phyloP scores from a whole-genome alignment of 2,329 filamentous ascomycete genomes.

The Pleomassaria siparia region DNA sequence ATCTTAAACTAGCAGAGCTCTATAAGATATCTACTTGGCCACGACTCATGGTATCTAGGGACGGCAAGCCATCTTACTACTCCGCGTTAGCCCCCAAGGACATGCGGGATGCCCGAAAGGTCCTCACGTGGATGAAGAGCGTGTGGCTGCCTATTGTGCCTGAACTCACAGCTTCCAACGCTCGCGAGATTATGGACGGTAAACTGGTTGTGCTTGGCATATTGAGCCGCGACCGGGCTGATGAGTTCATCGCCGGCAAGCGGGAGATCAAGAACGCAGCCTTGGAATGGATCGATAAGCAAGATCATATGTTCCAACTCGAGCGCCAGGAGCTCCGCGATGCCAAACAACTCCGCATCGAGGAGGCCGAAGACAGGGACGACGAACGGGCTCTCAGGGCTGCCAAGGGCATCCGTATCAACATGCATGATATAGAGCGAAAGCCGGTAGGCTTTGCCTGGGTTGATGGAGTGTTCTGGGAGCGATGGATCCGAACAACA shows the following conservation, averaged over 20 bases:
- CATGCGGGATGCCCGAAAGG: slow-evolving; percentile 82
- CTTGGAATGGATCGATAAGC: slow-evolving; percentile 97
- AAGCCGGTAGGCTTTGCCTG: slow-evolving; percentile 94
- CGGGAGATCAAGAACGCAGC: slow-evolving; percentile 95
- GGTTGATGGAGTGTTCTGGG: slow-evolving; percentile 97
- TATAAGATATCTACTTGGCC: slow-evolving; percentile 98
- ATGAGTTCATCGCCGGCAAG: slow-evolving; percentile 75
- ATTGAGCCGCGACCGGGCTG: slow-evolving; percentile 74
- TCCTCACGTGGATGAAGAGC: slow-evolving; percentile 91
- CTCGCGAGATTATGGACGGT: slow-evolving; percentile 90
- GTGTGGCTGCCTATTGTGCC: slow-evolving; percentile 97
- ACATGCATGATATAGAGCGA: slow-evolving; percentile 82
- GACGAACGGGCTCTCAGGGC: slow-evolving; percentile 83
- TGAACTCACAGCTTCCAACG: slow-evolving; percentile 87
- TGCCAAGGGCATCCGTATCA: slow-evolving; percentile 89
- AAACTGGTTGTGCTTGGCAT: slow-evolving; percentile 94
- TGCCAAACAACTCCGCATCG: slow-evolving; percentile 90
- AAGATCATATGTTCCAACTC: slow-evolving; percentile 85
- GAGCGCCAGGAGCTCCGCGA: slow-evolving; percentile 92
- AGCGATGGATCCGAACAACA: slow-evolving; percentile 92
- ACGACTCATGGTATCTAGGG: slow-evolving; percentile 83
- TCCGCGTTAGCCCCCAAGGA: slow-evolving; percentile 82
- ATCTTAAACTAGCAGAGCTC: slow-evolving; percentile 70
- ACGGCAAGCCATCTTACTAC: slow-evolving; percentile 89
- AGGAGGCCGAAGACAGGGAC: slow-evolving; percentile 91